Percentiles rank a stretch among this genome's conserved stretches.
These are phyloP conservation scores for Raddia distichophylla DNA, from an alignment of 176 grass and related monocot genomes.

Conservation along the genomic window DNA sequence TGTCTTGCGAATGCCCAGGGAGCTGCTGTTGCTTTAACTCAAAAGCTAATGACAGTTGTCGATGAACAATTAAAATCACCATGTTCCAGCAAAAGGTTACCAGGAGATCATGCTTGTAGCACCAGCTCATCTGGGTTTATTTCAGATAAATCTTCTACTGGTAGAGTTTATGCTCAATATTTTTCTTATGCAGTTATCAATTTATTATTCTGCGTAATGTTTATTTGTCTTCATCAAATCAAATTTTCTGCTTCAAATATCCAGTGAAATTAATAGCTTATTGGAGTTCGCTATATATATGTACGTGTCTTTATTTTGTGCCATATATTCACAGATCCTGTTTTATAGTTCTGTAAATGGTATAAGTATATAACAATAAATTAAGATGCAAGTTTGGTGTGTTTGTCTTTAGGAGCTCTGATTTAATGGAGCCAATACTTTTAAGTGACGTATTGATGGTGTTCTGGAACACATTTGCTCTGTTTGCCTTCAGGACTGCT, in stretches of 20 bases:
- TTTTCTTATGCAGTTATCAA: slow-evolving; percentile 31
- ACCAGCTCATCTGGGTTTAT: slow-evolving; percentile 39
- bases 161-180: slow-evolving; percentile 21
- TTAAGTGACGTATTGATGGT: neutral
- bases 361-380: neutral
- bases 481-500: neutral
- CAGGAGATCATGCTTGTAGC: slow-evolving; percentile 20
- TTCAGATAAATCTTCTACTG: slow-evolving; percentile 14
- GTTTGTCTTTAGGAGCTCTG: neutral
- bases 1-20: slow-evolving; percentile 52
- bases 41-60: slow-evolving; percentile 65
- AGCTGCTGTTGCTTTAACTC: slow-evolving; percentile 73
- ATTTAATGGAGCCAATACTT: neutral
- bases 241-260: slow-evolving; percentile 25
- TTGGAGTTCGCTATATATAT: slow-evolving; percentile 5
- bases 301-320: neutral
- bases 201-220: neutral
- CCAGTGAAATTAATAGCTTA: neutral
- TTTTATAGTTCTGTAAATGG: neutral
- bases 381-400: neutral
- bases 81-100: slow-evolving; percentile 37
- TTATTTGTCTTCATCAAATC: neutral
- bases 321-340: neutral
- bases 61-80: slow-evolving; percentile 52
- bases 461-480: neutral